Evolutionary conservation across 2,329 filamentous ascomycete species (phyloP).

Genomic region (Endoconidiophora polonica): DNA sequence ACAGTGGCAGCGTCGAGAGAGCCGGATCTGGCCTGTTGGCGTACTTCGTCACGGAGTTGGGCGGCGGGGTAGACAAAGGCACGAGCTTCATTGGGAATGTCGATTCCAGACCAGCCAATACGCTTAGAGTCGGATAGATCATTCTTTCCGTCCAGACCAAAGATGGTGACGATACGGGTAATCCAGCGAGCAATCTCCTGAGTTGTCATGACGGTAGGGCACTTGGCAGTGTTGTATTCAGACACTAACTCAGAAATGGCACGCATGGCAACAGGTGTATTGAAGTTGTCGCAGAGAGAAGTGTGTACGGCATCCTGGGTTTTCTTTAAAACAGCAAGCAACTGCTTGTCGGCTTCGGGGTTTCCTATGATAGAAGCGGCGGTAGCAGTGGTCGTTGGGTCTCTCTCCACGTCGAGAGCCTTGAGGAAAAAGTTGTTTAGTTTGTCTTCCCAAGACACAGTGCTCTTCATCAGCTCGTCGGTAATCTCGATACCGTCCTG

Average conservation of each 20-base stretch:
- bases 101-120: slow-evolving; percentile 23
- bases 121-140: slow-evolving; percentile 18
- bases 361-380: slow-evolving; percentile 7
- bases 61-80: slow-evolving; percentile 30
- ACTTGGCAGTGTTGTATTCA: slow-evolving; percentile 22
- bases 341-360: slow-evolving; percentile 17
- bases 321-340: slow-evolving; percentile 30
- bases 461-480: slow-evolving; percentile 45
- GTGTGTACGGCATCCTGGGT: slow-evolving; percentile 36
- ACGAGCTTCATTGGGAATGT: slow-evolving; percentile 29
- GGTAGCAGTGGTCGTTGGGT: slow-evolving; percentile 6
- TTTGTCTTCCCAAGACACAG: slow-evolving; percentile 15
- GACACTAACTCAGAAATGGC: slow-evolving; percentile 64
- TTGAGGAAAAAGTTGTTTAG: slow-evolving; percentile 14
- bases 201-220: slow-evolving; percentile 3
- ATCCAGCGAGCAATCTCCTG: slow-evolving; percentile 52
- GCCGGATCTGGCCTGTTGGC: slow-evolving; percentile 8
- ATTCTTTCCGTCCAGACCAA: slow-evolving; percentile 51
- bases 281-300: slow-evolving; percentile 69
- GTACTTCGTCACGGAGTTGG: slow-evolving; percentile 10
- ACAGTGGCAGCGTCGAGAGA: slow-evolving; percentile 33
- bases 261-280: slow-evolving; percentile 66
- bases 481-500: slow-evolving; percentile 85
- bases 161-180: slow-evolving; percentile 67
- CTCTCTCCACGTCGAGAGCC: slow-evolving; percentile 11